Conservation (phyloP, 2,329 filamentous ascomycete genomes). For the Leptographium flavum region DNA sequence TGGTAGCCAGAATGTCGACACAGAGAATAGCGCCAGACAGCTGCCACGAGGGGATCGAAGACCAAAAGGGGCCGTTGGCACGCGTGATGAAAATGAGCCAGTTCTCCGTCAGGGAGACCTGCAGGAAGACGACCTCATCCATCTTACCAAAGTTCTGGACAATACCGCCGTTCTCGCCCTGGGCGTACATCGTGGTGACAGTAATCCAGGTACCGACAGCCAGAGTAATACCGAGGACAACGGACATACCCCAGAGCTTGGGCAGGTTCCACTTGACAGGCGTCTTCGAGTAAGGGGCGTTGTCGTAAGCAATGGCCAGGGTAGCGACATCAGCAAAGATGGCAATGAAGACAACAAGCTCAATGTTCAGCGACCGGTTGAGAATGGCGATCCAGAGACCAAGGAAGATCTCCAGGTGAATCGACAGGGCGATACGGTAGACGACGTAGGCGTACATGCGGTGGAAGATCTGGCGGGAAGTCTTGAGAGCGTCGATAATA, state of each 20-base stretch:
- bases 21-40: conserved; percentile 62
- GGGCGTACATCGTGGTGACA: conserved; percentile 67
- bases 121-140: conserved; percentile 73
- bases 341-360: conserved; percentile 84
- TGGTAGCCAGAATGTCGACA: conserved; percentile 71
- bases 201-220: conserved; percentile 80
- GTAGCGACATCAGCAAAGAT: conserved; percentile 91
- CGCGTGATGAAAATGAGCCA: conserved; percentile 96
- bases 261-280: conserved; percentile 93
- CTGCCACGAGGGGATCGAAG: conserved; percentile 77
- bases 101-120: conserved; percentile 85
- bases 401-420: conserved; percentile 84
- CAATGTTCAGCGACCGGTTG: conserved; percentile 71
- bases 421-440: conserved; percentile 83
- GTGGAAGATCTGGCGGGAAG: conserved; percentile 88
- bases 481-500: conserved; percentile 87
- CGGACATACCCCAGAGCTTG: conserved; percentile 86
- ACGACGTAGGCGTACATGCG: conserved; percentile 95
- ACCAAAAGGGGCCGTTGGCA: conserved; percentile 87
- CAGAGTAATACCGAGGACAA: conserved; percentile 68
- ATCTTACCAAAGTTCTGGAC: conserved; percentile 77
- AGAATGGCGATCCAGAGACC: conserved; percentile 84
- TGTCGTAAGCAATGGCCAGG: conserved; percentile 85
- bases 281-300: conserved; percentile 70
- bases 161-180: conserved; percentile 61